Percentiles rank a stretch among this genome's conserved stretches.
These are phyloP conservation scores for Arthrobotrys entomopaga DNA, from an alignment of 2,329 filamentous ascomycete genomes.

Conservation along the genomic window DNA sequence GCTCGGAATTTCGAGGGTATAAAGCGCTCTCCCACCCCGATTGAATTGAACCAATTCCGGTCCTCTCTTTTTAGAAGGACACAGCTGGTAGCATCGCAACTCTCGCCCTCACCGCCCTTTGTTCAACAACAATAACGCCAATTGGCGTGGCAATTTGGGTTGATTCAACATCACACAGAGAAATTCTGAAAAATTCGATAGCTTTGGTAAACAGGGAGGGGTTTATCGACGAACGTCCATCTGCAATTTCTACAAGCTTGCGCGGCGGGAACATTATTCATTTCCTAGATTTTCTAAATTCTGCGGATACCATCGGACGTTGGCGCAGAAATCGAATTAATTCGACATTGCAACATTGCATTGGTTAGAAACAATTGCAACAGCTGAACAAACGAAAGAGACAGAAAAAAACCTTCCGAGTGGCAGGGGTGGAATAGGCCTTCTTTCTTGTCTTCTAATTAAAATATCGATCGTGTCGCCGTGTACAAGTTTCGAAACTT, in stretches of 20 bases:
- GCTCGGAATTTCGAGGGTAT: slow-evolving; percentile 20
- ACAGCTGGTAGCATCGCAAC: not conserved
- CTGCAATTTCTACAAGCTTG: not conserved
- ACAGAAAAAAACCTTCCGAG: too few species aligned
- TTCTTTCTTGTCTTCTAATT: too few species aligned
- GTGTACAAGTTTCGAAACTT: too few species aligned
- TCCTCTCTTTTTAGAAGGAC: not conserved
- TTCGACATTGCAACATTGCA: slow-evolving; percentile 17
- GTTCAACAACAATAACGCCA: slow-evolving; percentile 37
- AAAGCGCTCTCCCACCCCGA: slow-evolving; percentile 24
- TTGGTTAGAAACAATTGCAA: too few species aligned
- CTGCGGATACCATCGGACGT: slow-evolving; percentile 21
- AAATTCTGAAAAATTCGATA: not conserved
- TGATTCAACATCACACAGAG: slow-evolving; percentile 52
- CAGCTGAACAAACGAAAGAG: not conserved
- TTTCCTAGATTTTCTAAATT: slow-evolving; percentile 12
- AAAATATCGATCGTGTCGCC: too few species aligned
- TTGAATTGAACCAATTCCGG: slow-evolving; percentile 25
- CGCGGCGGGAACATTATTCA: too few species aligned
- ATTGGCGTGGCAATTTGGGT: slow-evolving; percentile 44
- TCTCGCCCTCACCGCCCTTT: slow-evolving; percentile 22
- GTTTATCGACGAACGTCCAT: not conserved
- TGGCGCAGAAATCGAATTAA: slow-evolving; percentile 9
- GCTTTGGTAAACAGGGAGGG: not conserved
- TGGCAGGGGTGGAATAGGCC: too few species aligned